A percentile compares a stretch with the other conserved stretches of the same genome.
Evolutionary conservation across 2,329 filamentous ascomycete species (phyloP).

Genomic region (Leptographium wingfieldii): DNA sequence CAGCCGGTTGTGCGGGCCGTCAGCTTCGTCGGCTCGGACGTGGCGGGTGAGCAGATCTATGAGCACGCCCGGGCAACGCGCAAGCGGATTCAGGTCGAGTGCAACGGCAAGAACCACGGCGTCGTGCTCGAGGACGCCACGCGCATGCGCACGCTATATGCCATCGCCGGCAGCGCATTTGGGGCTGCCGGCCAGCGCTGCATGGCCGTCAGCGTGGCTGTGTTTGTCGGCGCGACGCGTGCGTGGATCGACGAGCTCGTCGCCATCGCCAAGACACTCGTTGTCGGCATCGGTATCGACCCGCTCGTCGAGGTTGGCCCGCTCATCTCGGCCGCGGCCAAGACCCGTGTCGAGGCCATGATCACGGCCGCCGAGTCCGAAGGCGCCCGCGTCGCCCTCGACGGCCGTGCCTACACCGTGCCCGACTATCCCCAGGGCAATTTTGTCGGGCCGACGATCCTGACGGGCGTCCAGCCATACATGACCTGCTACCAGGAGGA

Average conservation of each 20-base stretch:
- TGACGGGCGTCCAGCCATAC: slow-evolving; percentile 63
- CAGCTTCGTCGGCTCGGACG: slow-evolving; percentile 75
- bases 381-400: slow-evolving; percentile 63
- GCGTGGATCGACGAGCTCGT: slow-evolving; percentile 69
- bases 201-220: slow-evolving; percentile 76
- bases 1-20: slow-evolving; percentile 76
- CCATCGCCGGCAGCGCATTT: slow-evolving; percentile 71
- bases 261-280: slow-evolving; percentile 58
- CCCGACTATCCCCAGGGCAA: slow-evolving; percentile 73
- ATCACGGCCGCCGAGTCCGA: slow-evolving; percentile 67
- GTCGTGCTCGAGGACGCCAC: slow-evolving; percentile 75
- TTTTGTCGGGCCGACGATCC: slow-evolving; percentile 73
- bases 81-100: slow-evolving; percentile 77
- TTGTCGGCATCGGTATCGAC: slow-evolving; percentile 45
- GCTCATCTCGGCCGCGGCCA: slow-evolving; percentile 66
- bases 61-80: slow-evolving; percentile 64
- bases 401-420: slow-evolving; percentile 62
- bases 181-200: slow-evolving; percentile 76
- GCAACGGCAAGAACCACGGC: slow-evolving; percentile 81
- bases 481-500: slow-evolving; percentile 80
- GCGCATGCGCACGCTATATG: slow-evolving; percentile 78
- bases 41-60: slow-evolving; percentile 80
- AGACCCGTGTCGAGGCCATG: slow-evolving; percentile 61
- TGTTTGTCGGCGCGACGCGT: slow-evolving; percentile 70
- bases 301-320: slow-evolving; percentile 68